These are phyloP conservation scores for Solanum stenotomum DNA, from an alignment of 257 asterid species.

Conservation along the genomic window DNA sequence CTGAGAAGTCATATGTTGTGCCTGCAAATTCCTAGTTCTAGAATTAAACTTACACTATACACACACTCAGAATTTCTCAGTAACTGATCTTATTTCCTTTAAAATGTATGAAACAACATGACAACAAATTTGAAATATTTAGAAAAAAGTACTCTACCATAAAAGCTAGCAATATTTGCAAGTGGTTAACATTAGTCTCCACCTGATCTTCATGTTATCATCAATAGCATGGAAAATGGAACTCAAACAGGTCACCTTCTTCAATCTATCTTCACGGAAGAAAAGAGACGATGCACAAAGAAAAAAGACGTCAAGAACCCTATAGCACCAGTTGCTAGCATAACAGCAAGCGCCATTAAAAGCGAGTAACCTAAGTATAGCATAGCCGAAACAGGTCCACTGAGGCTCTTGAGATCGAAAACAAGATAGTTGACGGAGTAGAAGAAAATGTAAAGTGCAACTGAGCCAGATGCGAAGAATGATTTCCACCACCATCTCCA, in stretches of 20 bases:
- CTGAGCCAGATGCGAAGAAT: constrained; percentile 16
- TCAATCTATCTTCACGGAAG: constrained; percentile 14
- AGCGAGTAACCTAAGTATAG: constrained; percentile 12
- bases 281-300: constrained; percentile 16
- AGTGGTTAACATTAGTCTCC: not conserved
- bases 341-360: constrained; percentile 10
- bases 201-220: not conserved
- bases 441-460: constrained; percentile 9
- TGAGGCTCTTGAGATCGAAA: constrained; percentile 16
- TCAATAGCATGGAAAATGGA: not conserved
- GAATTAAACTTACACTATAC: not conserved
- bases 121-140: not conserved
- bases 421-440: constrained; percentile 14
- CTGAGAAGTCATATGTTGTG: not conserved
- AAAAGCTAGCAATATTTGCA: not conserved
- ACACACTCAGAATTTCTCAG: not conserved
- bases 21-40: not conserved
- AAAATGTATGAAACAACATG: not conserved
- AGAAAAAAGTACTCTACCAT: not conserved
- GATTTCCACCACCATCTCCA: constrained; percentile 24
- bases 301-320: constrained; percentile 8
- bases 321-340: constrained; percentile 17
- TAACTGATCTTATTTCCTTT: not conserved
- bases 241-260: not conserved
- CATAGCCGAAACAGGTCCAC: constrained; percentile 13